A percentile compares a stretch with the other conserved stretches of the same genome.
phyloP scores from a whole-genome alignment of 352 stramenopile genomes.

The Pythium dissimile region DNA sequence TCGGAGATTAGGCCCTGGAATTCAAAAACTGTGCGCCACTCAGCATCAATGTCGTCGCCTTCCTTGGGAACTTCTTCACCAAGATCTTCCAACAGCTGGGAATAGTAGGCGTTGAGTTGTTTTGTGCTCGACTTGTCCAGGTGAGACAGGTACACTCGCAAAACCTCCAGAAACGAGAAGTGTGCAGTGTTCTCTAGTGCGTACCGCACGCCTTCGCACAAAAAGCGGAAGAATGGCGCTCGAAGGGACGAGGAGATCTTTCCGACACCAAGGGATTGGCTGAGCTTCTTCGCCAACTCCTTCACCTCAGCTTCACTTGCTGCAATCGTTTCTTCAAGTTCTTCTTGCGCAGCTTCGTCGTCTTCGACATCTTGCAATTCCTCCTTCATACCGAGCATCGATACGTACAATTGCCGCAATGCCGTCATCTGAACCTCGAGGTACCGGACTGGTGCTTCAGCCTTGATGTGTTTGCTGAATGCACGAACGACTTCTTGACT shows the following conservation, averaged over 20 bases:
- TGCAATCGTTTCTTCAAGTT: constrained; percentile 53
- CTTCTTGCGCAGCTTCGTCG: constrained; percentile 38
- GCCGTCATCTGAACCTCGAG: constrained; percentile 88
- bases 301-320: constrained; percentile 50
- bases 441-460: constrained; percentile 70
- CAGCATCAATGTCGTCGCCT: constrained; percentile 35
- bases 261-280: constrained; percentile 74
- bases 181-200: constrained; percentile 51
- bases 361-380: constrained; percentile 36
- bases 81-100: constrained; percentile 47
- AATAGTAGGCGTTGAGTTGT: constrained; percentile 70
- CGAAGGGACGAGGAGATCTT: constrained; percentile 63
- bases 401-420: constrained; percentile 64
- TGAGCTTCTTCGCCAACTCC: constrained; percentile 77
- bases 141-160: constrained; percentile 70
- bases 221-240: constrained; percentile 76
- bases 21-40: constrained; percentile 63
- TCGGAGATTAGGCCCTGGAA: constrained; percentile 41
- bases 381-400: constrained; percentile 61
- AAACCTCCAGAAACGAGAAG: constrained; percentile 65
- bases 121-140: constrained; percentile 59
- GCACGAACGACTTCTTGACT: constrained; percentile 71
- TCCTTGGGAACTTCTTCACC: constrained; percentile 35
- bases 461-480: constrained; percentile 78
- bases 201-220: constrained; percentile 79